Conservation (phyloP, 129 eudicot genomes). For the Centrapalus pauciflorus region DNA sequence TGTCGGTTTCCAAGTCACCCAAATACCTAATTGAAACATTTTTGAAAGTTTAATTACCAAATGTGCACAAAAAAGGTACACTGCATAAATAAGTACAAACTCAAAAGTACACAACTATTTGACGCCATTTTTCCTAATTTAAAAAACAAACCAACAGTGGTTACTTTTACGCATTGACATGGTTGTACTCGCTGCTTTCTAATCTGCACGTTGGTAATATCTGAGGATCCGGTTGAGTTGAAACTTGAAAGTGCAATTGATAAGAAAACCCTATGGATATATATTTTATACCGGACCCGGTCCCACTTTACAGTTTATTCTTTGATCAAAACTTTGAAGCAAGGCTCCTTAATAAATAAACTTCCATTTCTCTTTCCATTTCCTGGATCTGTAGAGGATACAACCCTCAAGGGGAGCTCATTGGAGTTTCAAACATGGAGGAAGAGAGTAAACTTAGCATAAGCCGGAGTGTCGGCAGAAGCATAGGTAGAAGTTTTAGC, state of each 20-base stretch:
- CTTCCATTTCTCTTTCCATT: too few relatives aligned
- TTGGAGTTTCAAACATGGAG: conserved; percentile 8
- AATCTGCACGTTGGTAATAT: not conserved
- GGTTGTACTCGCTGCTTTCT: not conserved
- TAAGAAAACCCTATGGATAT: too few relatives aligned
- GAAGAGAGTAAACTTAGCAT: conserved; percentile 19
- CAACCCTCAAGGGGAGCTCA: not conserved
- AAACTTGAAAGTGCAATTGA: not conserved
- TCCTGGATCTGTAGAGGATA: not conserved
- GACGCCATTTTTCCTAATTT: too few relatives aligned
- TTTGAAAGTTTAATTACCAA: too few relatives aligned
- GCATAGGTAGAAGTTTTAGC: conserved; percentile 19
- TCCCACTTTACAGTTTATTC: conserved; percentile 3
- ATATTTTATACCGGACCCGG: not conserved
- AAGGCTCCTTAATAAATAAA: conserved; percentile 2
- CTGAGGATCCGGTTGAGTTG: too few relatives aligned
- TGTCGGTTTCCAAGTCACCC: too few relatives aligned
- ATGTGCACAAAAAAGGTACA: too few relatives aligned
- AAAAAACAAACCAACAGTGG: not conserved
- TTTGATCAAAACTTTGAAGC: not conserved
- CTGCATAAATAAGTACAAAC: too few relatives aligned
- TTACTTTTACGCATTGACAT: not conserved
- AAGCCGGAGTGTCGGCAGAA: conserved; percentile 13
- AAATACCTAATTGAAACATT: too few relatives aligned
- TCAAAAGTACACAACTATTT: too few relatives aligned